These are phyloP conservation scores for Agrostemma githago DNA, from an alignment of 148 eudicot genomes.

Conservation along the genomic window DNA sequence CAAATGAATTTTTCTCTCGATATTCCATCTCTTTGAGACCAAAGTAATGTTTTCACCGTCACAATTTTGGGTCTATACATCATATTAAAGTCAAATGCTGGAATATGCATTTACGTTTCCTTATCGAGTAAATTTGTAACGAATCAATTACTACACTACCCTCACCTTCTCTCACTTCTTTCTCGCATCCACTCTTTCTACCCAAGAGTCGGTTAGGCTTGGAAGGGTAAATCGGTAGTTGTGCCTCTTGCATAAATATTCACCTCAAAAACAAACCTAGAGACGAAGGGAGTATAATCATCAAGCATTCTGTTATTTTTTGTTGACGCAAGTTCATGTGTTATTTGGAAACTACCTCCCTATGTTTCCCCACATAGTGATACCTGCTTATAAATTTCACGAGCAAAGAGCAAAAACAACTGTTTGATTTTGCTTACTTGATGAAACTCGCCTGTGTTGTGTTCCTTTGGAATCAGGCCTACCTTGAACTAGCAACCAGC, in stretches of 20 bases:
- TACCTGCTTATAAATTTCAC: background rate
- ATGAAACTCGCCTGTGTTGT: background rate
- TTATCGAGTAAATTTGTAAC: too few relatives aligned
- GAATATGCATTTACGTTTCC: background rate
- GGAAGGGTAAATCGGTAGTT: too few relatives aligned
- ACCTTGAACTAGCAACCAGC: slow-evolving; percentile 63
- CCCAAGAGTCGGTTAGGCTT: too few relatives aligned
- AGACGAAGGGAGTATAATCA: too few relatives aligned
- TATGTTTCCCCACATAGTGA: background rate
- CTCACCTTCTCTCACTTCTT: too few relatives aligned
- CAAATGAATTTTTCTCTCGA: background rate
- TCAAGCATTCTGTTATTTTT: too few relatives aligned
- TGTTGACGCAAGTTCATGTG: background rate
- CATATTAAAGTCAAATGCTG: background rate
- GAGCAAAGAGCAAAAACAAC: background rate
- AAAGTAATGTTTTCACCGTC: background rate
- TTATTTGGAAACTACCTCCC: background rate
- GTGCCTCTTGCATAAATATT: too few relatives aligned
- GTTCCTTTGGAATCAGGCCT: slow-evolving; percentile 44
- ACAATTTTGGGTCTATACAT: background rate
- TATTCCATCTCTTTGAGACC: background rate
- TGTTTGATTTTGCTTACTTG: background rate
- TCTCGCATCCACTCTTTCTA: too few relatives aligned
- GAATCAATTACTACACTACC: too few relatives aligned
- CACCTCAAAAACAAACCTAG: too few relatives aligned